Conservation (phyloP, 495 filamentous ascomycete species). For the Penicillium paxilli region DNA sequence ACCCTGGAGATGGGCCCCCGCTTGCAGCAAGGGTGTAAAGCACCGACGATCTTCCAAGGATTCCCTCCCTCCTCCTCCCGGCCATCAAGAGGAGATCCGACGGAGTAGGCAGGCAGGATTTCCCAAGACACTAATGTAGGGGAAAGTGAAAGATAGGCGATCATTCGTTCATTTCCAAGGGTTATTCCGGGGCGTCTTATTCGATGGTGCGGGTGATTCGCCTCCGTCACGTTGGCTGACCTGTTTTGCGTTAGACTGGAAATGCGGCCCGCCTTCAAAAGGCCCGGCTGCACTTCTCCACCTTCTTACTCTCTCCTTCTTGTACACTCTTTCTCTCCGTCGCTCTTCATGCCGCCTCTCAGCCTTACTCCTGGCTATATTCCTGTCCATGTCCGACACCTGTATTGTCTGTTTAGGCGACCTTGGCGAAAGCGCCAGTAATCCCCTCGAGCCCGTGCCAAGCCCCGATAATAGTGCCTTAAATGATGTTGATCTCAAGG, state of each 20-base stretch:
- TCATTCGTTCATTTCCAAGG: too few species aligned
- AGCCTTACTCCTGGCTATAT: constrained; percentile 31
- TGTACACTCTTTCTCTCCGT: constrained; percentile 26
- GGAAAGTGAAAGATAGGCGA: not conserved
- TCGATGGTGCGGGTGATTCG: constrained; percentile 31
- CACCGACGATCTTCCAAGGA: too few species aligned
- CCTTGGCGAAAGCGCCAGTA: constrained; percentile 65
- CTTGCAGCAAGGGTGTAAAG: too few species aligned
- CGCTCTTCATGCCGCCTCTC: constrained; percentile 51
- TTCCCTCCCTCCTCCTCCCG: too few species aligned
- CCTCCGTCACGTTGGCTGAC: constrained; percentile 40
- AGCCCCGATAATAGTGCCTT: constrained; percentile 33
- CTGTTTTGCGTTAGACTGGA: constrained; percentile 47
- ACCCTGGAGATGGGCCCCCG: too few species aligned
- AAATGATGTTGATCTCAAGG: constrained; percentile 14
- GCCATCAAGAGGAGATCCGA: too few species aligned
- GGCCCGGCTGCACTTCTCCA: constrained; percentile 38
- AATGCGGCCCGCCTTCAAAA: constrained; percentile 47
- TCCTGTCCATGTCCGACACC: constrained; percentile 77
- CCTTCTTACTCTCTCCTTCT: constrained; percentile 34
- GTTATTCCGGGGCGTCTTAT: constrained; percentile 7
- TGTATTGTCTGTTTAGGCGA: constrained; percentile 96
- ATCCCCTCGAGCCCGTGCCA: constrained; percentile 48
- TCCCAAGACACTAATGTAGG: not conserved
- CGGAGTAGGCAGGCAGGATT: too few species aligned